phyloP scores from a whole-genome alignment of 1,284 basidiomycete species.

The Cryptococcus sp. region DNA sequence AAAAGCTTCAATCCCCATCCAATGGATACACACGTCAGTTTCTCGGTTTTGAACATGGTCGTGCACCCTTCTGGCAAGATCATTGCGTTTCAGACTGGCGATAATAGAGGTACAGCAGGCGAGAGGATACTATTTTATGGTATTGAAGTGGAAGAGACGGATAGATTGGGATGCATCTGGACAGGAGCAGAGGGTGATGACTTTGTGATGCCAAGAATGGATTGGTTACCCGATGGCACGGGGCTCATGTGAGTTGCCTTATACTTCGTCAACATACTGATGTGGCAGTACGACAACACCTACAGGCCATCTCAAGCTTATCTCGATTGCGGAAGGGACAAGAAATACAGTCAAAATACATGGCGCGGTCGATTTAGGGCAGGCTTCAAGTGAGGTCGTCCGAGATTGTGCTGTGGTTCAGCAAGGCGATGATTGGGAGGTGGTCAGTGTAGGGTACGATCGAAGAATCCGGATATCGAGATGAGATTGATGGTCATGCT shows the following conservation, averaged over 20 bases:
- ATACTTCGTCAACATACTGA: not conserved
- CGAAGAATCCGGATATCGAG: constrained; percentile 30
- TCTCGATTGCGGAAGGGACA: constrained; percentile 31
- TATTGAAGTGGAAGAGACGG: constrained; percentile 32
- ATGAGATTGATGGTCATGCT: constrained; percentile 1
- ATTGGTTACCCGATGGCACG: constrained; percentile 43
- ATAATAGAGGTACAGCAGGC: constrained; percentile 39
- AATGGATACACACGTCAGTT: constrained; percentile 44
- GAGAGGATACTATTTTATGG: constrained; percentile 40
- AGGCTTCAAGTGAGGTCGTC: constrained; percentile 37
- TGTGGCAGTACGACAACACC: constrained; percentile 34
- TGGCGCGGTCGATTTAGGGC: constrained; percentile 20
- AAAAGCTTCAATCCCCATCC: constrained; percentile 47
- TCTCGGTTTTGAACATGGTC: constrained; percentile 61
- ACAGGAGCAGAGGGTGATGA: constrained; percentile 40
- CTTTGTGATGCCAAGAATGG: constrained; percentile 46
- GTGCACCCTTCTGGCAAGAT: constrained; percentile 42
- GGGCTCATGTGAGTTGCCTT: constrained; percentile 36
- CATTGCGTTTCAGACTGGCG: constrained; percentile 47
- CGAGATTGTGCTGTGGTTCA: constrained; percentile 29
- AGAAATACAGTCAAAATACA: constrained; percentile 39
- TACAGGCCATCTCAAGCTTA: constrained; percentile 40
- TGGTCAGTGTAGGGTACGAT: constrained; percentile 47
- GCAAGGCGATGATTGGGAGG: constrained; percentile 25
- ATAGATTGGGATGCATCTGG: constrained; percentile 42